phyloP scores from a whole-genome alignment of 163 green algal genomes.

The Coccomyxa subellipsoidea region DNA sequence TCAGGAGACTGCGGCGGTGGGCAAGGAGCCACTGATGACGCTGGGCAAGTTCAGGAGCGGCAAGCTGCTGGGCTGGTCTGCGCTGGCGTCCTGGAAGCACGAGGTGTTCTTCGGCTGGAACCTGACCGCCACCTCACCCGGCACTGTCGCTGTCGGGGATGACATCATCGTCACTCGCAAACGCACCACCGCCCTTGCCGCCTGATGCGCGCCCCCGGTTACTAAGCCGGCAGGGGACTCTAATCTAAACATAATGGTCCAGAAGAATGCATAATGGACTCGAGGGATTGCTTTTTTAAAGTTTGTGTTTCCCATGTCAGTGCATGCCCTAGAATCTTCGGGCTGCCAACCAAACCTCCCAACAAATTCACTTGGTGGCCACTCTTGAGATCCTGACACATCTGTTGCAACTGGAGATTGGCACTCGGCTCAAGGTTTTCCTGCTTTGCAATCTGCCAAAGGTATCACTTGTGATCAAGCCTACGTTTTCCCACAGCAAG shows the following conservation, averaged over 20 bases:
- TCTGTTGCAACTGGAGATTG: no score
- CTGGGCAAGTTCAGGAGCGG: slow-evolving; percentile 30
- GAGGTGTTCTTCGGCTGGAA: slow-evolving; percentile 72
- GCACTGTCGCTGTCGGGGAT: slow-evolving; percentile 1
- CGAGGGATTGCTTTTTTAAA: no score
- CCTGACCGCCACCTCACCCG: slow-evolving; percentile 14
- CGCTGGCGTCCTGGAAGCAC: slow-evolving; percentile 27
- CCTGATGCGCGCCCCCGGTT: background rate
- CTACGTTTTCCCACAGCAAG: no score
- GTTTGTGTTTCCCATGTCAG: no score
- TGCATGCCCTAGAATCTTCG: no score
- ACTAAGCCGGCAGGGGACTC: background rate
- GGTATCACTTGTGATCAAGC: no score
- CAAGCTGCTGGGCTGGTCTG: slow-evolving; percentile 40
- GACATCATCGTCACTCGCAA: background rate
- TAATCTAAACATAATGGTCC: background rate
- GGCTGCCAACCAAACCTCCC: no score
- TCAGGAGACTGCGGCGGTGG: slow-evolving; percentile 46
- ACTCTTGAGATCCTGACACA: no score
- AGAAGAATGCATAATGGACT: background rate
- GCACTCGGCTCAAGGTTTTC: no score
- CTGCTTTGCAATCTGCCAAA: no score
- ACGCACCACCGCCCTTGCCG: background rate
- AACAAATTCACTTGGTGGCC: no score
- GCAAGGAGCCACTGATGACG: slow-evolving; percentile 42